Conservation (phyloP, 2,329 filamentous ascomycete species). For the Fusarium concolor region DNA sequence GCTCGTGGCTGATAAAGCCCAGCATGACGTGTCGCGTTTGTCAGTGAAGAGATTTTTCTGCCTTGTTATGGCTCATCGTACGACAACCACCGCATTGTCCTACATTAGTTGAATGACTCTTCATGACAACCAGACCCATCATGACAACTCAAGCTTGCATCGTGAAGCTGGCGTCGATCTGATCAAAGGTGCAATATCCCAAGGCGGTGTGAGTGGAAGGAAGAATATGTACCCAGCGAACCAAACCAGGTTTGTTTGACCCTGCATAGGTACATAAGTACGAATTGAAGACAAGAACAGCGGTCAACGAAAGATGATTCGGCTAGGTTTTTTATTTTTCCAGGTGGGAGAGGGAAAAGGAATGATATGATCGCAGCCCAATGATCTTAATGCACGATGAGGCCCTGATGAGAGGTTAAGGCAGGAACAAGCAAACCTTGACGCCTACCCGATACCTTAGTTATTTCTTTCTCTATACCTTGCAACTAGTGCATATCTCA, state of each 20-base stretch:
- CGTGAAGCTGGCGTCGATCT: slow-evolving; percentile 27
- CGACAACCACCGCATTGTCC: slow-evolving; percentile 16
- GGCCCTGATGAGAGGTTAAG: not conserved
- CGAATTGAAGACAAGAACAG: slow-evolving; percentile 26
- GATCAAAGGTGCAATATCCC: slow-evolving; percentile 9
- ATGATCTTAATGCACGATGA: not conserved
- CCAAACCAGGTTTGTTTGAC: slow-evolving; percentile 27
- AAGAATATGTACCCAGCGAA: slow-evolving; percentile 15
- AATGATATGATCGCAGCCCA: not conserved
- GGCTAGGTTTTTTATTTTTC: not conserved
- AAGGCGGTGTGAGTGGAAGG: slow-evolving; percentile 35
- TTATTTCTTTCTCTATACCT: slow-evolving; percentile 16
- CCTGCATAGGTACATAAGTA: slow-evolving; percentile 5
- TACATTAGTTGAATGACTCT: slow-evolving; percentile 10
- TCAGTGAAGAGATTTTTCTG: not conserved
- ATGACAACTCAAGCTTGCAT: slow-evolving; percentile 28
- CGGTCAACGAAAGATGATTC: slow-evolving; percentile 21
- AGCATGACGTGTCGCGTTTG: slow-evolving; percentile 2
- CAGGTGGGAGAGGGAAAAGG: not conserved
- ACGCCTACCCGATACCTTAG: slow-evolving; percentile 4
- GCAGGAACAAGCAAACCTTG: slow-evolving; percentile 22
- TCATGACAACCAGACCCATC: slow-evolving; percentile 19
- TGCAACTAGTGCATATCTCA: slow-evolving; percentile 1
- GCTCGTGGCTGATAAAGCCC: not conserved
- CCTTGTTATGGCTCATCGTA: slow-evolving; percentile 6